These are phyloP conservation scores for Candida manassasensis DNA, from an alignment of 805 yeast genomes.

Conservation along the genomic window DNA sequence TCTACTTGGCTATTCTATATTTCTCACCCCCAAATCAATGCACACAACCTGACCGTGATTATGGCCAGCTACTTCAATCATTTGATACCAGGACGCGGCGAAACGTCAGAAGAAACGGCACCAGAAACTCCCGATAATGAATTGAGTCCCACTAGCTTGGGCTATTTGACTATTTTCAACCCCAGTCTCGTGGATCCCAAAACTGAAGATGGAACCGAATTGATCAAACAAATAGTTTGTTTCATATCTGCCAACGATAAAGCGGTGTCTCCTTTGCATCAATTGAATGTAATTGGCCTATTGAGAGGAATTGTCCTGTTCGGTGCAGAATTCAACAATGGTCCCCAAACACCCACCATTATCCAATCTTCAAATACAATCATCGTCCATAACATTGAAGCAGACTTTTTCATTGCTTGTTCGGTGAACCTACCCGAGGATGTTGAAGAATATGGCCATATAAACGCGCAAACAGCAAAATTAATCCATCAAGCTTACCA, in stretches of 20 bases:
- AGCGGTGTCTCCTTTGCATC: slow-evolving; percentile 14
- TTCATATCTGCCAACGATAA: slow-evolving; percentile 18
- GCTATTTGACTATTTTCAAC: slow-evolving; percentile 28
- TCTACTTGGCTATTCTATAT: no score
- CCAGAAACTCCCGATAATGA: slow-evolving; percentile 1
- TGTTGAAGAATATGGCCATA: slow-evolving; percentile 14
- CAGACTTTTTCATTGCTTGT: slow-evolving; percentile 23
- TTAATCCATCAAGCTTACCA: slow-evolving; percentile 19
- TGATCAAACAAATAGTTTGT: slow-evolving; percentile 30
- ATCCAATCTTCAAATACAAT: slow-evolving; percentile 25
- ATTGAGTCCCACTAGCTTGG: slow-evolving; percentile 4
- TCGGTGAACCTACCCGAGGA: slow-evolving; percentile 16
- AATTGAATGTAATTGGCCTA: slow-evolving; percentile 30
- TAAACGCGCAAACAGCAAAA: slow-evolving; percentile 22
- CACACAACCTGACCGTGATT: no score
- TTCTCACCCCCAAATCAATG: no score
- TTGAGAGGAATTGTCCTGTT: slow-evolving; percentile 33
- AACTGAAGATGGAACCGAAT: slow-evolving; percentile 26
- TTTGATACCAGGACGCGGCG: slow-evolving; percentile 23
- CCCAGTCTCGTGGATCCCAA: slow-evolving; percentile 21
- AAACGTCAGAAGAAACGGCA: slow-evolving; percentile 4
- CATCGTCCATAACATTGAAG: slow-evolving; percentile 21
- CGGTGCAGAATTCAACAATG: slow-evolving; percentile 19
- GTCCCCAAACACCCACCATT: slow-evolving; percentile 12
- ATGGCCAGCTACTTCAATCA: slow-evolving; percentile 22